Percentiles rank a stretch among this genome's conserved stretches.
These are phyloP conservation scores for Diaporthe amygdali DNA, from an alignment of 2,329 filamentous ascomycete species.

Conservation along the genomic window DNA sequence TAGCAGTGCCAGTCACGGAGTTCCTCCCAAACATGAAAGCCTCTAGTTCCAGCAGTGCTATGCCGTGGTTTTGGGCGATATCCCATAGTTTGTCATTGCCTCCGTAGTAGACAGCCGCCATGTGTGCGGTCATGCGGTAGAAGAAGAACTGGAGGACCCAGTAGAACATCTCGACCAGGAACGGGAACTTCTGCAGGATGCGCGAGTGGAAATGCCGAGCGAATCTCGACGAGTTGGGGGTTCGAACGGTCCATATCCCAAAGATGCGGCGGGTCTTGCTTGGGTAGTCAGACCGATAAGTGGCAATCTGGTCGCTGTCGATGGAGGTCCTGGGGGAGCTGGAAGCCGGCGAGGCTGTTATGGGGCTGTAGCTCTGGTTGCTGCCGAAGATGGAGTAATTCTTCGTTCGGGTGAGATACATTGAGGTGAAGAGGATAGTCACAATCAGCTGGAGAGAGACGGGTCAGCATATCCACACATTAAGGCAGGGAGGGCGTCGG, in stretches of 20 bases:
- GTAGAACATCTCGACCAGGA: constrained; percentile 77
- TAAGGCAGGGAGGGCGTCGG: background rate
- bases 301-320: constrained; percentile 27
- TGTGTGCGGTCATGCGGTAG: constrained; percentile 63
- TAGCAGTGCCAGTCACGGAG: constrained; percentile 33
- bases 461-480: background rate
- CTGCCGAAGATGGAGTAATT: constrained; percentile 39
- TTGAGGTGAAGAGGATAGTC: constrained; percentile 41
- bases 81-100: constrained; percentile 50
- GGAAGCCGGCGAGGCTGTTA: constrained; percentile 23
- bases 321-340: constrained; percentile 25
- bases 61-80: constrained; percentile 48
- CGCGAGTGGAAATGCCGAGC: constrained; percentile 62
- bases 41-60: constrained; percentile 49
- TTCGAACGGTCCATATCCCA: constrained; percentile 41
- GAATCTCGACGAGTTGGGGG: constrained; percentile 64
- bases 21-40: constrained; percentile 32
- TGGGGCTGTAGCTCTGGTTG: constrained; percentile 19
- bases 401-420: constrained; percentile 42
- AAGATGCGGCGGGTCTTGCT: constrained; percentile 36
- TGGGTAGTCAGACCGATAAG: constrained; percentile 31
- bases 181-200: constrained; percentile 68
- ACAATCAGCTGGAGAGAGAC: constrained; percentile 37
- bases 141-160: constrained; percentile 71
- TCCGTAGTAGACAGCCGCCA: constrained; percentile 56